Base-by-base conservation (phyloP, 129 eudicot species). In the Centaurea solstitialis region DNA sequence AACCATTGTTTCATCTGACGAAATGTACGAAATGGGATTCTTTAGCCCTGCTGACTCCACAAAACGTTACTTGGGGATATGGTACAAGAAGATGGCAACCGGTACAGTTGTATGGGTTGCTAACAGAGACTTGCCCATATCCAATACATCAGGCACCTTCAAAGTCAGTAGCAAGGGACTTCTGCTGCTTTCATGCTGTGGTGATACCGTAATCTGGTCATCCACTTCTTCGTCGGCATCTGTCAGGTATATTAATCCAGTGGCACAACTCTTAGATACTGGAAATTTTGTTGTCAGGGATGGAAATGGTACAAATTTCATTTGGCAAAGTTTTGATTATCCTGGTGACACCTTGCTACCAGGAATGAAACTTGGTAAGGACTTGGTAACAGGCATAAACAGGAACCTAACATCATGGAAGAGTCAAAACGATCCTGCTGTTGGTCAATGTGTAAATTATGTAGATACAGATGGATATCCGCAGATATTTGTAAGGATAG, bases 51-150 rank as follows among this genome's bases (percentile, higher is more conserved):
- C 62, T 57, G 73, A 80, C 41, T 59, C 85, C 13, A 64, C 20
- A 20, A 64, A 43, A 4, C 75, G 80, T 21, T 81, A 81, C 47
- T 61, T 77, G 15, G 82, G 86, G 39, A 77, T 83, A 28, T 53
- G 74, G 62, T 77, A 13, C 68, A 77, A 77, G 50, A 77, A 83
- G 50, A 77, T 68, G 4, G n/a, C 80, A 12, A 15, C 21, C 2
- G 43, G 18, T n/a, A 83, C 59, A 13, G 50, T 73, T 4, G 73
- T 78, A 23, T 83, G 87, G 87, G 83, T 83, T 15, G 87, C 87
- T 11, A 83, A 83, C 57, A 70, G 82, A 72, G 78, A 77, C 4
- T 22, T 24, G 43, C 86, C 86, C 4, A 40, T 77, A 20, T 23
- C 17, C 15, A 59, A 57, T 72, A 41, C 17, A 39, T 57, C 65